Percentiles rank a stretch among this genome's conserved stretches.
These are phyloP conservation scores for Heritiera littoralis DNA, from an alignment of 345 rosid genomes.

Conservation along the genomic window DNA sequence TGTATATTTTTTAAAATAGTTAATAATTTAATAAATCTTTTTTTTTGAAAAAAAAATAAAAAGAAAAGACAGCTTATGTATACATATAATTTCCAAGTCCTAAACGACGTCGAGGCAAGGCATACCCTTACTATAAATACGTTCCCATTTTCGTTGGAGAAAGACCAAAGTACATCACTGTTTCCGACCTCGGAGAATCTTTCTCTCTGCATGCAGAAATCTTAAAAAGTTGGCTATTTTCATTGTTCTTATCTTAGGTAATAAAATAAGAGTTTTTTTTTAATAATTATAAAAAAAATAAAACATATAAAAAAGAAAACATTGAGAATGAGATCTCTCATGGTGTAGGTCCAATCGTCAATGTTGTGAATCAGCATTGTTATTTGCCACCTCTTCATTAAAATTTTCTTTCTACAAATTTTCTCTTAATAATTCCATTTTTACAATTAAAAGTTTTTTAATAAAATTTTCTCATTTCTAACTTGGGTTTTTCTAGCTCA, in stretches of 20 bases:
- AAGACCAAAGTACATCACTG: not conserved
- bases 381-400: not conserved
- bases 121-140: not conserved
- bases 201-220: not conserved
- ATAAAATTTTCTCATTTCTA: not conserved
- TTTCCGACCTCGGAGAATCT: not conserved
- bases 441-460: not conserved
- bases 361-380: constrained; percentile 13
- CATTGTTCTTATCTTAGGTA: too few relatives aligned
- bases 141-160: not conserved
- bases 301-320: not conserved
- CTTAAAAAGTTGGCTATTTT: not conserved
- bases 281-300: not conserved
- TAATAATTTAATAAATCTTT: too few relatives aligned
- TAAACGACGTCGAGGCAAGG: not conserved
- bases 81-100: not conserved
- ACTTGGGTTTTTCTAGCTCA: not conserved
- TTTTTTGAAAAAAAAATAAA: too few relatives aligned
- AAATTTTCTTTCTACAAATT: not conserved
- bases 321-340: constrained; percentile 5
- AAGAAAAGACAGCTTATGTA: too few relatives aligned
- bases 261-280: not conserved
- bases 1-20: too few relatives aligned
- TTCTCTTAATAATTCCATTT: not conserved
- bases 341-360: not conserved